phyloP scores from a whole-genome alignment of 192 early-diverging fungal genomes.

The Backusella australiensis region DNA sequence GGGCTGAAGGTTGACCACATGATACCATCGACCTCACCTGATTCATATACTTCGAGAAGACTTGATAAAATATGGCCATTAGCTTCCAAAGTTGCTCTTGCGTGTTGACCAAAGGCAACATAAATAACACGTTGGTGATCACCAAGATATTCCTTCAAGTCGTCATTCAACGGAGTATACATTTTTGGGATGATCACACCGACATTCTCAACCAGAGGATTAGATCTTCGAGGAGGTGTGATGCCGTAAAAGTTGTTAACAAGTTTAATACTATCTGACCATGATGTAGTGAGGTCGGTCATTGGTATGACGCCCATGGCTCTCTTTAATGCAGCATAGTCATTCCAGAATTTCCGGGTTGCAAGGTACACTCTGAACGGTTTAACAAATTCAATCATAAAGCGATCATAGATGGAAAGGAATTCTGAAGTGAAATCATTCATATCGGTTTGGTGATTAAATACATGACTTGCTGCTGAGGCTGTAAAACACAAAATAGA shows the following conservation, averaged over 20 bases:
- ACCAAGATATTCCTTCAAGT: constrained; percentile 9
- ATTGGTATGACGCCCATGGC: background rate
- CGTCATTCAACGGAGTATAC: constrained; percentile 11
- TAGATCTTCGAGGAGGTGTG: constrained; percentile 12
- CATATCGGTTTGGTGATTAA: background rate
- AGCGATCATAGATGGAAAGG: background rate
- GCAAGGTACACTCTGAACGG: background rate
- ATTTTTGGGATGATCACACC: constrained; percentile 29
- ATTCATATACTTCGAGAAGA: constrained; percentile 15
- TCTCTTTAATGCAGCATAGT: background rate
- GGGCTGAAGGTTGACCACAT: constrained; percentile 26
- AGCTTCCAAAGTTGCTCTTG: constrained; percentile 1
- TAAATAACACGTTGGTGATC: constrained; percentile 22
- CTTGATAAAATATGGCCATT: constrained; percentile 19
- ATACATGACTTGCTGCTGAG: background rate
- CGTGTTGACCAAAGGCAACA: constrained; percentile 31
- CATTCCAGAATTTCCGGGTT: background rate
- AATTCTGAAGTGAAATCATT: background rate
- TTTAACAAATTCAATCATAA: background rate
- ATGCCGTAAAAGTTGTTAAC: constrained; percentile 26
- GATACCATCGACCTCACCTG: constrained; percentile 28
- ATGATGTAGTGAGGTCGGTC: background rate
- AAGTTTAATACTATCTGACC: constrained; percentile 15
- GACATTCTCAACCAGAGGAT: constrained; percentile 23
- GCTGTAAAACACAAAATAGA: background rate